Conservation (phyloP, 306 rosid species). For the Myrica gale region DNA sequence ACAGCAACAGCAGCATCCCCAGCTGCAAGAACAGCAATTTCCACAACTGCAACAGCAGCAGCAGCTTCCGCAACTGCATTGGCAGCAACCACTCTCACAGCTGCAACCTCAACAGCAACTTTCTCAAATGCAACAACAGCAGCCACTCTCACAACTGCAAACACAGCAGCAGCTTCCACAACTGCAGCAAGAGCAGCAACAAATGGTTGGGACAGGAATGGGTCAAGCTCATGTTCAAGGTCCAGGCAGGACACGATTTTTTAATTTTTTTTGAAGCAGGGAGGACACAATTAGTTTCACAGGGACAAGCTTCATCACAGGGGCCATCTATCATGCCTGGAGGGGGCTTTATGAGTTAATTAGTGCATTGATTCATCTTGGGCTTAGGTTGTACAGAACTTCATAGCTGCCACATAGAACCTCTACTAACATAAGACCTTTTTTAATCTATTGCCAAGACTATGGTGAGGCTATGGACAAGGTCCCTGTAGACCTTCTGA, state of each 20-base stretch:
- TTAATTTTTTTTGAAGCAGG: constrained; percentile 25
- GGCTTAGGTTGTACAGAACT: neutral
- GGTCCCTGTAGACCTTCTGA: neutral
- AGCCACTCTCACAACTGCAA: constrained; percentile 35
- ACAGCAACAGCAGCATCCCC: constrained; percentile 50
- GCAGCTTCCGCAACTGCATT: constrained; percentile 35
- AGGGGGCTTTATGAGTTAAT: constrained; percentile 73
- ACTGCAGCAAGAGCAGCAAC: constrained; percentile 66
- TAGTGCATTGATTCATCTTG: neutral
- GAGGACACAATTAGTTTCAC: constrained; percentile 73
- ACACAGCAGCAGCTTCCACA: constrained; percentile 55
- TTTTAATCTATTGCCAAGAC: neutral
- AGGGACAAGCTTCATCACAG: constrained; percentile 78
- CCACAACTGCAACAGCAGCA: constrained; percentile 33
- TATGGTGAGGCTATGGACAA: neutral
- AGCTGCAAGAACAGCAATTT: constrained; percentile 40
- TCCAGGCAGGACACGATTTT: constrained; percentile 62
- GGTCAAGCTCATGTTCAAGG: constrained; percentile 82
- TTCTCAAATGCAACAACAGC: constrained; percentile 41
- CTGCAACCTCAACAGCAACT: constrained; percentile 44
- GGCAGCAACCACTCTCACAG: constrained; percentile 42
- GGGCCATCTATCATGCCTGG: constrained; percentile 68
- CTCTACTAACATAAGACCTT: neutral
- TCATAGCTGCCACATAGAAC: neutral
- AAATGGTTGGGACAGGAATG: constrained; percentile 78